Base-by-base conservation (phyloP, 179 eudicot species). In the Vitellaria paradoxa region DNA sequence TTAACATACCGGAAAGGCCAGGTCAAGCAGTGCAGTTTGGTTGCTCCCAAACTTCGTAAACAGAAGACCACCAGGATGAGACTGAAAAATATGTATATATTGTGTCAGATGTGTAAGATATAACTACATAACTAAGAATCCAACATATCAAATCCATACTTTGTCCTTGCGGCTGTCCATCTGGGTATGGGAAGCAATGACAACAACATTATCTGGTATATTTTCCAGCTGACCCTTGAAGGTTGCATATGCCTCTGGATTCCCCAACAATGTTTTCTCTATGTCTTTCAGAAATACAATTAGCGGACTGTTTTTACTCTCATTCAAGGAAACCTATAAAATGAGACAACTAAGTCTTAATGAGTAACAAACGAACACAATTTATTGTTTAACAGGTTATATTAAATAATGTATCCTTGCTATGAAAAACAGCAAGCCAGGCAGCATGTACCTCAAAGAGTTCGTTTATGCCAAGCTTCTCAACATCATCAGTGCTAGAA, bases 1-100 rank as follows among this genome's bases (percentile, higher is more conserved):
- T 15, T 21, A 65, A 56, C 87, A 74, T 89, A 95, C 98, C 91
- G 92, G 92, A 77, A 92, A 94, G 67, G 92, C 92, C 71, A 95
- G 89, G 81, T 95, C 98, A 63, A 93, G 91, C 67, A 93, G 82
- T 49, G 98, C 94, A 45, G 97, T 93, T 73, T 86, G 94, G 77
- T 88, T 95, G 90, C 97, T 86, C 74, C 95, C 97, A 70, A 95
- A 89, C 78, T 95, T 93, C 5, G 99, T 95, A 75, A 95, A 89
- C 18, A 95, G 86, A 75, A 91, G 83, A 66, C 98, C 92, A 52
- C 99, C 97, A 65, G 94, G 91, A 75, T 93, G 95, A 23, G 93
- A 87, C 98, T 93, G 90, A 37, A 81, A 69, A 76, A 23, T n/a
- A 72, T 24, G 10, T 1, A 79, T n/a, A n/a, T 21, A 70, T 9